phyloP scores from a whole-genome alignment of 1,139 yeast genomes.

The Saccharomycopsis hybrid region DNA sequence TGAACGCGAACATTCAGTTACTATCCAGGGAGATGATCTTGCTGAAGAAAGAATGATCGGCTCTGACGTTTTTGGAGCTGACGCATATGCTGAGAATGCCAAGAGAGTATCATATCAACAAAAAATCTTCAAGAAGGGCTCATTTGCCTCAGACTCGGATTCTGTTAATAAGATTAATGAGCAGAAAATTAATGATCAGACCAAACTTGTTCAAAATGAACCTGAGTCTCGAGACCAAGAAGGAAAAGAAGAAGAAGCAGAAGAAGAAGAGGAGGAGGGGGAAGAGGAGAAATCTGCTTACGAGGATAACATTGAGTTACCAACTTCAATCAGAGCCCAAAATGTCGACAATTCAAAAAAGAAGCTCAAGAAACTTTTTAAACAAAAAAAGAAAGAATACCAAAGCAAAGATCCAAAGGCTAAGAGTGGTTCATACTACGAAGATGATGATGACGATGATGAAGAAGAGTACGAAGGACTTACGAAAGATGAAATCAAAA shows the following conservation, averaged over 20 bases:
- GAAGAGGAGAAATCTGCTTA: not conserved
- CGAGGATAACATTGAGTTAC: not conserved
- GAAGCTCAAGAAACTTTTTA: conserved; percentile 5
- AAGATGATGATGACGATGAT: not conserved
- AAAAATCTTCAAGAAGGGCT: conserved; percentile 15
- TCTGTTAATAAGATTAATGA: too few relatives aligned
- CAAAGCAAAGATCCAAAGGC: not conserved
- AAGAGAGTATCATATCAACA: conserved; percentile 17
- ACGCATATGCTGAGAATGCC: conserved; percentile 1
- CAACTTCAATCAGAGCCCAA: not conserved
- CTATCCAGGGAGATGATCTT: not conserved
- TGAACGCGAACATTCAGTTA: not conserved
- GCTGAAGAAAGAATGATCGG: too few relatives aligned
- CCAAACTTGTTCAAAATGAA: too few relatives aligned
- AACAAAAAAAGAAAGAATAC: conserved; percentile 1
- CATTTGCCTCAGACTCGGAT: not conserved
- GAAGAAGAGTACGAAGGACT: conserved; percentile 22
- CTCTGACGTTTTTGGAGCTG: not conserved
- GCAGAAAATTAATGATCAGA: not conserved
- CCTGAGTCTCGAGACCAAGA: not conserved
- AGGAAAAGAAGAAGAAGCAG: not conserved
- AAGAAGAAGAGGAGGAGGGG: not conserved
- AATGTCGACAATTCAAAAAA: conserved; percentile 13
- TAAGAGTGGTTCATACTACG: not conserved
- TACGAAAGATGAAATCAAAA: conserved; percentile 25